Percentiles rank a stretch among this genome's conserved stretches.
phyloP scores from a whole-genome alignment of 2,329 filamentous ascomycete genomes.

The Colletotrichum abscissum region DNA sequence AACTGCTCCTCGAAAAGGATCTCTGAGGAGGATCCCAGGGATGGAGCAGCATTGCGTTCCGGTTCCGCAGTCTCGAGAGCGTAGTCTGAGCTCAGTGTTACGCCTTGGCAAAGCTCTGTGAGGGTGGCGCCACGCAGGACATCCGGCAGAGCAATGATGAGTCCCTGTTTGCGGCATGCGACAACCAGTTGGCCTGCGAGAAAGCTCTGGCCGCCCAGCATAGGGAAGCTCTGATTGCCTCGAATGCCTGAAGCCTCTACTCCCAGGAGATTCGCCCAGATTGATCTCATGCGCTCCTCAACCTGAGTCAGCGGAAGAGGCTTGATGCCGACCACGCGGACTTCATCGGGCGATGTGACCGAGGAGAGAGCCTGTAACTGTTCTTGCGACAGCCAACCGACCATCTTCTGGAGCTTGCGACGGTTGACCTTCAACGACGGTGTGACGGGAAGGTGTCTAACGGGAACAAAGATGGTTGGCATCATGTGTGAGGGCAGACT shows the following conservation, averaged over 20 bases:
- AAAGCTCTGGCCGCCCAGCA: slow-evolving; percentile 58
- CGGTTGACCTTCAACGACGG: slow-evolving; percentile 63
- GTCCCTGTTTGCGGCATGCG: slow-evolving; percentile 54
- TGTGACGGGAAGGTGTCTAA: slow-evolving; percentile 60
- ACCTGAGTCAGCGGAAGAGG: slow-evolving; percentile 59
- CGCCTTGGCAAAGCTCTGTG: slow-evolving; percentile 56
- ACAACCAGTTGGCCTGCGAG: slow-evolving; percentile 57
- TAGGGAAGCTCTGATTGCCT: slow-evolving; percentile 56
- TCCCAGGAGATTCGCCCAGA: slow-evolving; percentile 59
- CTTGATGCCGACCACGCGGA: slow-evolving; percentile 51
- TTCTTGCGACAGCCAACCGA: slow-evolving; percentile 52
- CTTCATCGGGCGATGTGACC: slow-evolving; percentile 49
- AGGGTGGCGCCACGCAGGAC: slow-evolving; percentile 55
- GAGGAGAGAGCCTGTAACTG: slow-evolving; percentile 56
- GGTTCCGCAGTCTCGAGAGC: slow-evolving; percentile 13
- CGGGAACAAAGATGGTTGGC: slow-evolving; percentile 61
- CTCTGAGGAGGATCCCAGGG: slow-evolving; percentile 10
- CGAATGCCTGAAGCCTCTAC: slow-evolving; percentile 53
- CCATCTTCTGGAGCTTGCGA: slow-evolving; percentile 57
- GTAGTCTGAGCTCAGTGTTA: slow-evolving; percentile 37
- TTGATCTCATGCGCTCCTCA: slow-evolving; percentile 58
- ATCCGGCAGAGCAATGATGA: slow-evolving; percentile 54
- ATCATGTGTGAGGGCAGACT: slow-evolving; percentile 53
- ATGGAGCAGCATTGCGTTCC: background rate
- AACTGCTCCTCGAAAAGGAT: slow-evolving; percentile 46